Evolutionary conservation across 2,329 filamentous ascomycete genomes (phyloP).

Genomic region (Cryphonectria japonica): DNA sequence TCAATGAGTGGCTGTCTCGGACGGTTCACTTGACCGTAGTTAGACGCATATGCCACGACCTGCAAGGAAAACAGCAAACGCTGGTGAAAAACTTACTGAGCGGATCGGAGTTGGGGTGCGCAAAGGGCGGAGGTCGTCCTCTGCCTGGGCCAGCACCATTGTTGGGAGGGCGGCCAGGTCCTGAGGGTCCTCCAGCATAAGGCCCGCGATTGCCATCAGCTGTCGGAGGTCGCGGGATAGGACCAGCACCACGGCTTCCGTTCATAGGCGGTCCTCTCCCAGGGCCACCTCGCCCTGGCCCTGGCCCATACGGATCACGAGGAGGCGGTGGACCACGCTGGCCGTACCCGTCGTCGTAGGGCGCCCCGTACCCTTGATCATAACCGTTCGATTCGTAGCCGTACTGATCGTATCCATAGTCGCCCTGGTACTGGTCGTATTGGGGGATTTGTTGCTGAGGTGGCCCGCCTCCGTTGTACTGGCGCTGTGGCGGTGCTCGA

Average conservation of each 20-base stretch:
- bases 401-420: constrained; percentile 50
- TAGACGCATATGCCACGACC: constrained; percentile 25
- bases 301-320: constrained; percentile 51
- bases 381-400: constrained; percentile 42
- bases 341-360: constrained; percentile 51
- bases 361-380: constrained; percentile 41
- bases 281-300: constrained; percentile 43
- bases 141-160: constrained; percentile 39
- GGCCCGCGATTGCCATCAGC: constrained; percentile 41
- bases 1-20: constrained; percentile 37
- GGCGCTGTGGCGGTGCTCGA: constrained; percentile 45
- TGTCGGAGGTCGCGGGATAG: constrained; percentile 46
- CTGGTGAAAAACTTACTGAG: constrained; percentile 39
- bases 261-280: constrained; percentile 47
- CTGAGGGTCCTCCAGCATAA: constrained; percentile 31
- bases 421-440: constrained; percentile 52
- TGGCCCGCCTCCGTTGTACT: constrained; percentile 38
- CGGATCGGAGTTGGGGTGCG: constrained; percentile 46
- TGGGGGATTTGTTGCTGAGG: constrained; percentile 44
- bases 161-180: constrained; percentile 39
- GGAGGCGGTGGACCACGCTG: constrained; percentile 47
- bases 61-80: constrained; percentile 14
- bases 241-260: constrained; percentile 51
- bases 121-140: constrained; percentile 45
- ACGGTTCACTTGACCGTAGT: constrained; percentile 32